phyloP scores from a whole-genome alignment of 139 green algal genomes.

The Chlorella sorokiniana region DNA sequence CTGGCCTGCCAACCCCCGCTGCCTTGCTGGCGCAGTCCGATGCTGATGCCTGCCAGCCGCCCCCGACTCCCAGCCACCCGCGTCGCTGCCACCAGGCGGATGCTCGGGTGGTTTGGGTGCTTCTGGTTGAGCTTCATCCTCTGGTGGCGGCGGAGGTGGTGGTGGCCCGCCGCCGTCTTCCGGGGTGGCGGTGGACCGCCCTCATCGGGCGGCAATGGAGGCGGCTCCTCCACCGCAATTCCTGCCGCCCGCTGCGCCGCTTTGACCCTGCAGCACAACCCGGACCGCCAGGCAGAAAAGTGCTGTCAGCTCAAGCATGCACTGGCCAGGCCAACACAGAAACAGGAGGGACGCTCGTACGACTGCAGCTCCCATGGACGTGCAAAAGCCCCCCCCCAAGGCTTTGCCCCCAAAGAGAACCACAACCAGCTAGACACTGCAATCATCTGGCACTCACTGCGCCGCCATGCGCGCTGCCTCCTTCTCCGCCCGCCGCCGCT shows the following conservation, averaged over 20 bases:
- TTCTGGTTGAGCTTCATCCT: not conserved
- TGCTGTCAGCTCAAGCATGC: not conserved
- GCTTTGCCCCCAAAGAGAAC: not conserved
- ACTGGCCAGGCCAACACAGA: not conserved
- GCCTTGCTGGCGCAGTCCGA: not conserved
- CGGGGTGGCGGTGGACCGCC: constrained; percentile 6
- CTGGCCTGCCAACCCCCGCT: not conserved
- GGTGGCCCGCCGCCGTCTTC: not conserved
- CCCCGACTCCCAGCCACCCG: not conserved
- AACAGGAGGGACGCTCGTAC: not conserved
- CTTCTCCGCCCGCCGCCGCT: constrained; percentile 41
- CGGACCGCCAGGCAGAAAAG: not conserved
- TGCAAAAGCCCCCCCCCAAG: not conserved
- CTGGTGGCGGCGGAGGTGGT: not conserved
- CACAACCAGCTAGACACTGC: not conserved
- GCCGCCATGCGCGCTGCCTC: constrained; percentile 41
- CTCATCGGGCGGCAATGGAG: constrained; percentile 4
- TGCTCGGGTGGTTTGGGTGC: not conserved
- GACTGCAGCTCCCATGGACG: too few relatives aligned
- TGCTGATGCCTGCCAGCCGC: not conserved
- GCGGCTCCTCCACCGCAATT: not conserved
- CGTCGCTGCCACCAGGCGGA: not conserved
- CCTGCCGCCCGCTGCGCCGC: constrained; percentile 20
- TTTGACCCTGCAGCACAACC: not conserved
- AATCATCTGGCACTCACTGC: constrained; percentile 36